Evolutionary conservation across 768 basidiomycete species (phyloP), one percentile per base, ranked within the genome.

Genomic region (Imleria badia): DNA sequence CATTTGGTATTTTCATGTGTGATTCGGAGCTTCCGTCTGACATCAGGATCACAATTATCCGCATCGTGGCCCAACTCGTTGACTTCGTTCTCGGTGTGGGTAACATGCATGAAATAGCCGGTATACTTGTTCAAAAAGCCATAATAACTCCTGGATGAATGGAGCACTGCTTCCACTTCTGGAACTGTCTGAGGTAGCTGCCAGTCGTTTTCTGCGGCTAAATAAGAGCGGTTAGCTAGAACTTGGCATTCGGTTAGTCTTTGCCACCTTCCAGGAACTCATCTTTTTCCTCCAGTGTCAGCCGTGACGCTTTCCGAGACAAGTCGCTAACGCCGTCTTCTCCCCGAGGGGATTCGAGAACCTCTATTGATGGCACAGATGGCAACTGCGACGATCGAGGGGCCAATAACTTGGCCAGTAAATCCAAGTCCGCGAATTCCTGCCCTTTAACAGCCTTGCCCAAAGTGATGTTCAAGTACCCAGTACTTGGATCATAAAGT

Each of bases 191-290:
- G 91, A 11, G 85, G 83, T 34, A 91, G 57, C 60, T 84, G 84
- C 91, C 91, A 94, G 63, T 89, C 87, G 59, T 89, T 86, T 62
- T 83, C 75, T 38, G 83, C 85, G 22, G 89, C 91, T 94, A 70
- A 40, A 43, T 22, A n/a, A 39, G 31, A 14, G 19, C 1, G 5
- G 26, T 68, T 39, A 62, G 56, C n/a, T 11, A 19, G 36, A 30
- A 15, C 15, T 43, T 29, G 59, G 42, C 38, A 3, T 51, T 38
- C 22, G 38, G 30, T 11, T 7, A 10, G 19, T 52, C 35, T 23
- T 17, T 44, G 68, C 12, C 57, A 84, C 87, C 88, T 74, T 78
- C 67, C 8, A 83, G 62, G 45, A 88, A 78, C 62, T 86, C 82
- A 51, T 84, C 76, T 1, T 45, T 50, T n/a, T 76, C 72, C 55